Evolutionary conservation across 106 monocot species (phyloP).

Genomic region (Acorus gramineus): DNA sequence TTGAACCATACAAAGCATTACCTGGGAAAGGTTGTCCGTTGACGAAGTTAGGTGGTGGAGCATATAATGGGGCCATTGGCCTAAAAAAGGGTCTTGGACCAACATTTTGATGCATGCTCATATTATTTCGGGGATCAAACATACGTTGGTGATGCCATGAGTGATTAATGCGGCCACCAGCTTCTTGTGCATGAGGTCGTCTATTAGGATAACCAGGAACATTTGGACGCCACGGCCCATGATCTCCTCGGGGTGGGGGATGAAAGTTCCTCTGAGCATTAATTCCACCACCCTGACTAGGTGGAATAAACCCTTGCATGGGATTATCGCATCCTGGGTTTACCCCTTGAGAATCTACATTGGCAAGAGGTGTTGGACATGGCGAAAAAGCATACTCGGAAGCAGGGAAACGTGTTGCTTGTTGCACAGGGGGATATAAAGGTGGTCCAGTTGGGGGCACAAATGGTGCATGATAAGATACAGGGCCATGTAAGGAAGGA

Average conservation of each 20-base stretch:
- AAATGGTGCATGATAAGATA: slow-evolving; percentile 45
- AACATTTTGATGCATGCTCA: slow-evolving; percentile 45
- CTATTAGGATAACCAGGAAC: slow-evolving; percentile 25
- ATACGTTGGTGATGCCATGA: slow-evolving; percentile 30
- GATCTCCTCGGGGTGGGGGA: slow-evolving; percentile 39
- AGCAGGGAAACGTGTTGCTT: slow-evolving; percentile 33
- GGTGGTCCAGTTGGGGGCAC: slow-evolving; percentile 23
- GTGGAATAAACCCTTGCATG: slow-evolving; percentile 32
- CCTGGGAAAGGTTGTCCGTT: slow-evolving; percentile 64
- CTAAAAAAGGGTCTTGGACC: slow-evolving; percentile 47
- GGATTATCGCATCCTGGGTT: slow-evolving; percentile 40
- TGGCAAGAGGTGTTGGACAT: slow-evolving; percentile 45
- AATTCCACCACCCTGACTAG: slow-evolving; percentile 26
- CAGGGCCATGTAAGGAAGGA: slow-evolving; percentile 38
- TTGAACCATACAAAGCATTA: slow-evolving; percentile 13
- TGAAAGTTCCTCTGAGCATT: slow-evolving; percentile 35
- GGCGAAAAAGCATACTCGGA: slow-evolving; percentile 55
- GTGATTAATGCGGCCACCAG: slow-evolving; percentile 30
- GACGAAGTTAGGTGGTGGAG: slow-evolving; percentile 47
- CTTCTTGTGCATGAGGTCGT: slow-evolving; percentile 29
- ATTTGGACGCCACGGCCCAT: slow-evolving; percentile 40
- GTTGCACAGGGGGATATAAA: slow-evolving; percentile 31
- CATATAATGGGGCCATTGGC: slow-evolving; percentile 39
- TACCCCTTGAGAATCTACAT: slow-evolving; percentile 33
- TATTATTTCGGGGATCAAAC: slow-evolving; percentile 38